Evolutionary conservation across 306 rosid genomes (phyloP).

Genomic region (Inga leiocalycina): DNA sequence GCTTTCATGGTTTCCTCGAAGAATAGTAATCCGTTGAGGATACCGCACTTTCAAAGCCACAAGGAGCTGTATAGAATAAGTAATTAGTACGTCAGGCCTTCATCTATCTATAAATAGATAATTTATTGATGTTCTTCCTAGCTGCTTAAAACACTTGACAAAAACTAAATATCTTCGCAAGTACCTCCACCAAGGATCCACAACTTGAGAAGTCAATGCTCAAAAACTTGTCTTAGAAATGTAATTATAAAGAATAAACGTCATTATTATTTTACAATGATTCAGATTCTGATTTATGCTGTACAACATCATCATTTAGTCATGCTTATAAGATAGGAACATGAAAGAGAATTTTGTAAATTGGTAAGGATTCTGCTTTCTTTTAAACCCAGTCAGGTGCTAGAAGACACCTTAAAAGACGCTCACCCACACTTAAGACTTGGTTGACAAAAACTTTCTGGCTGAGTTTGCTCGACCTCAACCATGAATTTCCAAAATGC

Average conservation of each 20-base stretch:
- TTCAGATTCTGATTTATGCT: conserved; percentile 10
- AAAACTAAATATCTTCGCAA: background rate
- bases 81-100: conserved; percentile 23
- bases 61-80: conserved; percentile 54
- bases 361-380: background rate
- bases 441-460: background rate
- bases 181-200: conserved; percentile 1
- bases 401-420: conserved; percentile 11
- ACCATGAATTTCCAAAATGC: conserved; percentile 21
- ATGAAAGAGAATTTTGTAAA: background rate
- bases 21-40: conserved; percentile 81
- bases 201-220: conserved; percentile 12
- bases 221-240: background rate
- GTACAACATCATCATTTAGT: conserved; percentile 13
- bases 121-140: background rate
- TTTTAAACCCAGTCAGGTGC: background rate
- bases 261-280: background rate
- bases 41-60: conserved; percentile 82
- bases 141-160: background rate
- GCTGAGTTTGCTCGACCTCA: conserved; percentile 9
- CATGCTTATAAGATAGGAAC: background rate
- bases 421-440: conserved; percentile 25
- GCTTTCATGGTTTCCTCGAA: conserved; percentile 88
- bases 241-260: background rate
- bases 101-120: background rate